Conservation (phyloP, 805 yeast genomes). For the Blastobotrys robertii region DNA sequence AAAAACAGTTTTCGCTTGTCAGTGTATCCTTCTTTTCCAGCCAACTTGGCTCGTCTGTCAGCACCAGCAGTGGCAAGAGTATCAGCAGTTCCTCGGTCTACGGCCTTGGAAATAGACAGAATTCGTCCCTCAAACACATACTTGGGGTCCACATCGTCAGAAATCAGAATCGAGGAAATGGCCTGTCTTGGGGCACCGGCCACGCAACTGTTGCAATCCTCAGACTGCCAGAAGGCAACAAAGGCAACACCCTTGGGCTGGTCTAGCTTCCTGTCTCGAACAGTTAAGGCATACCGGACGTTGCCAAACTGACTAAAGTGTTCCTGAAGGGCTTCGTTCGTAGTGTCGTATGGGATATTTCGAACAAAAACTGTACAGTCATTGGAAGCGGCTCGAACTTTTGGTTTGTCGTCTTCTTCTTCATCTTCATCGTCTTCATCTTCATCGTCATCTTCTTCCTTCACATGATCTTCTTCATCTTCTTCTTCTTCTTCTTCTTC, state of each 20-base stretch:
- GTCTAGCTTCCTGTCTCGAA: conserved; percentile 74
- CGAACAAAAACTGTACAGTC: conserved; percentile 67
- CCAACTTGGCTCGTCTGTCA: conserved; percentile 55
- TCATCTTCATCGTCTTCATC: conserved; percentile 30
- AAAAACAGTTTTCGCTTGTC: conserved; percentile 81
- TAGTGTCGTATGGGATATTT: conserved; percentile 91
- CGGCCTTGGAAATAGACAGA: conserved; percentile 72
- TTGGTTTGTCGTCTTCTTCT: conserved; percentile 20
- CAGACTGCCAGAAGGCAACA: conserved; percentile 66
- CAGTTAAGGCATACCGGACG: conserved; percentile 89
- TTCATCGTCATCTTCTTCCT: conserved; percentile 30
- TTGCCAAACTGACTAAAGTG: conserved; percentile 82
- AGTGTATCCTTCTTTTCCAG: conserved; percentile 71
- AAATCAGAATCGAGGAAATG: conserved; percentile 57
- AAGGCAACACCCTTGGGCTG: conserved; percentile 91
- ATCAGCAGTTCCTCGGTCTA: conserved; percentile 75
- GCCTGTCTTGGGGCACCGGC: conserved; percentile 63
- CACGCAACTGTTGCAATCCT: conserved; percentile 58
- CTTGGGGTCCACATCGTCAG: conserved; percentile 81
- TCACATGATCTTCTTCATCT: conserved; percentile 22
- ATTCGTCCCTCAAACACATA: conserved; percentile 93
- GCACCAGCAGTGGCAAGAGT: conserved; percentile 65
- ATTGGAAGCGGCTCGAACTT: conserved; percentile 26
- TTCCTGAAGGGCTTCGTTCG: conserved; percentile 61
- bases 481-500: conserved; percentile 23